A percentile compares a stretch with the other conserved stretches of the same genome.
phyloP scores from a whole-genome alignment of 2,329 filamentous ascomycete species.

The Ascochyta koolunga region DNA sequence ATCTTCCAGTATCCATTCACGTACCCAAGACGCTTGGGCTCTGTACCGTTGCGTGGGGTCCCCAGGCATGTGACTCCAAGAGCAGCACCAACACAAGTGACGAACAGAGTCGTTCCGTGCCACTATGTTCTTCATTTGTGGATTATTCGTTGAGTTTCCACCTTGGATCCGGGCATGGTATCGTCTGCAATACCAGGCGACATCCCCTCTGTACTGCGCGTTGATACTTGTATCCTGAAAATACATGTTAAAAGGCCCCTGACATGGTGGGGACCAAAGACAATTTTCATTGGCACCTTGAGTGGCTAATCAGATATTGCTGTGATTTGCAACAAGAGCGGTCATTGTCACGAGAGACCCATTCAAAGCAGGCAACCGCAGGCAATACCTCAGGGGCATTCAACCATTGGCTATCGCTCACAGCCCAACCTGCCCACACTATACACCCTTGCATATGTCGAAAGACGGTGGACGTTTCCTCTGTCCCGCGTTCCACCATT shows the following conservation, averaged over 20 bases:
- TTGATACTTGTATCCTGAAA: background rate
- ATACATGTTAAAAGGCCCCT: background rate
- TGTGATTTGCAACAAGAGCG: background rate
- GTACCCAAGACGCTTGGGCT: background rate
- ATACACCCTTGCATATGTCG: constrained; percentile 24
- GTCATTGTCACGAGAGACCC: constrained; percentile 26
- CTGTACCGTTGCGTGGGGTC: background rate
- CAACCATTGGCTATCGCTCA: constrained; percentile 8
- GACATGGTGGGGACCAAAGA: background rate
- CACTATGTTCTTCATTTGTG: background rate
- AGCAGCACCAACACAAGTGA: background rate
- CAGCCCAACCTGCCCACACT: constrained; percentile 9
- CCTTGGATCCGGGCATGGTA: background rate
- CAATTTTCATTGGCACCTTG: background rate
- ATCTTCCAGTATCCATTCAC: background rate
- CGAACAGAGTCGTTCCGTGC: background rate
- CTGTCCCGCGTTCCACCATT: constrained; percentile 17
- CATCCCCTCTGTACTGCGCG: background rate
- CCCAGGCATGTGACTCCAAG: background rate
- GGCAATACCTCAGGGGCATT: background rate
- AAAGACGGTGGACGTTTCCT: constrained; percentile 31
- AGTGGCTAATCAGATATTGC: background rate
- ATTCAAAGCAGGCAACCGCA: constrained; percentile 39
- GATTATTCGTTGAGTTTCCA: background rate
- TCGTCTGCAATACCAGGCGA: background rate